phyloP scores from a whole-genome alignment of 169 alveolate species.

The Theileria parva region DNA sequence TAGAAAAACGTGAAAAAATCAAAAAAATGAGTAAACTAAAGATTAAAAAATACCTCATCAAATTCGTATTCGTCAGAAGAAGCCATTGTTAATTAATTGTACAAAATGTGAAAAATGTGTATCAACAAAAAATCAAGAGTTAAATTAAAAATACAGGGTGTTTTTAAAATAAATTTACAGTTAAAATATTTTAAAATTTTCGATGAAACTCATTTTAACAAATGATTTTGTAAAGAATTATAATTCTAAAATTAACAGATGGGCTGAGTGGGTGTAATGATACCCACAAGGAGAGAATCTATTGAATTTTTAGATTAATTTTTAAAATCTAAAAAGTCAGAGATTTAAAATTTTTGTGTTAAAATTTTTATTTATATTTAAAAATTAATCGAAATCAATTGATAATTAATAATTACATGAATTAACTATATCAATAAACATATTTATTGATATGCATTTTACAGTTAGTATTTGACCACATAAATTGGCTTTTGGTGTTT shows the following conservation, averaged over 20 bases:
- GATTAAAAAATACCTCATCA: conserved; percentile 33
- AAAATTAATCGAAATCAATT: not conserved
- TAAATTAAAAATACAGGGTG: conserved; percentile 5
- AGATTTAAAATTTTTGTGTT: no score
- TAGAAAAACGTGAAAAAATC: not conserved
- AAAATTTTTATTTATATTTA: no score
- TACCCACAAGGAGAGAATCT: conserved; percentile 1
- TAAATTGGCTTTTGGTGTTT: not conserved
- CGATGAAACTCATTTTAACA: not conserved
- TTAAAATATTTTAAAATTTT: not conserved
- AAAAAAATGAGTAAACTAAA: not conserved
- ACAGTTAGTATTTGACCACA: not conserved
- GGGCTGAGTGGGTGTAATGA: conserved; percentile 3
- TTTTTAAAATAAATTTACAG: not conserved
- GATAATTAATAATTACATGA: no score
- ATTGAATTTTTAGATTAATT: not conserved
- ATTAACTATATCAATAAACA: not conserved
- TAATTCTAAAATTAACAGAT: not conserved
- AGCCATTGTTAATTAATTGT: not conserved
- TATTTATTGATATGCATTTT: no score
- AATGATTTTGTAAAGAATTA: not conserved
- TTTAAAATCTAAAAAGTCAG: not conserved
- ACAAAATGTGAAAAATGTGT: not conserved
- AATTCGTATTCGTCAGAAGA: conserved; percentile 6
- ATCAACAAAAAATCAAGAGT: not conserved